phyloP scores from a whole-genome alignment of 176 grass and related monocot genomes.

The Oryza longistaminata region DNA sequence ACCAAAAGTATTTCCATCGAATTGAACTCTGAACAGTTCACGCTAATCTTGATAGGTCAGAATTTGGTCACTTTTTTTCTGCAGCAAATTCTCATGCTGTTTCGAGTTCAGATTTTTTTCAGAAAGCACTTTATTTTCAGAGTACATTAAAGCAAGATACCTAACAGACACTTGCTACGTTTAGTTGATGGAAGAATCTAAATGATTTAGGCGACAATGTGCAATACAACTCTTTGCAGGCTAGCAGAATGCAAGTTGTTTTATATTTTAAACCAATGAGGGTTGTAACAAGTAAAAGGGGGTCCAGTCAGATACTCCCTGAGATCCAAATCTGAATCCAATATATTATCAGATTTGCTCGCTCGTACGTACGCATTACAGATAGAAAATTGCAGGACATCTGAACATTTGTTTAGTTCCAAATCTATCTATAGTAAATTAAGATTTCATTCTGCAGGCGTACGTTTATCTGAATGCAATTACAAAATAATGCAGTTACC shows the following conservation, averaged over 20 bases:
- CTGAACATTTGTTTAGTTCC: too few relatives aligned
- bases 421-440: too few relatives aligned
- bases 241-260: constrained; percentile 46
- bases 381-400: too few relatives aligned
- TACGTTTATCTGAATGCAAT: too few relatives aligned
- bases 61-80: not conserved
- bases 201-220: constrained; percentile 36
- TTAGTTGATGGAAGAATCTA: constrained; percentile 18
- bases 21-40: not conserved
- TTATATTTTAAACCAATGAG: constrained; percentile 7
- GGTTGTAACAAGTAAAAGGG: constrained; percentile 1
- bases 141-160: not conserved
- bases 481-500: too few relatives aligned
- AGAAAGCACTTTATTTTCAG: not conserved
- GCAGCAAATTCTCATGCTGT: not conserved
- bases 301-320: constrained; percentile 44
- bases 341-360: constrained; percentile 29
- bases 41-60: not conserved
- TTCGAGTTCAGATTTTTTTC: not conserved
- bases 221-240: constrained; percentile 44
- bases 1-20: not conserved
- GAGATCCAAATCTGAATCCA: constrained; percentile 52
- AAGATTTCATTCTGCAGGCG: too few relatives aligned
- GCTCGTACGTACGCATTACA: not conserved
- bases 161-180: not conserved